Percentiles rank a stretch among this genome's conserved stretches.
Evolutionary conservation across 129 eudicot species (phyloP).

Genomic region (Flaveria sonorensis): DNA sequence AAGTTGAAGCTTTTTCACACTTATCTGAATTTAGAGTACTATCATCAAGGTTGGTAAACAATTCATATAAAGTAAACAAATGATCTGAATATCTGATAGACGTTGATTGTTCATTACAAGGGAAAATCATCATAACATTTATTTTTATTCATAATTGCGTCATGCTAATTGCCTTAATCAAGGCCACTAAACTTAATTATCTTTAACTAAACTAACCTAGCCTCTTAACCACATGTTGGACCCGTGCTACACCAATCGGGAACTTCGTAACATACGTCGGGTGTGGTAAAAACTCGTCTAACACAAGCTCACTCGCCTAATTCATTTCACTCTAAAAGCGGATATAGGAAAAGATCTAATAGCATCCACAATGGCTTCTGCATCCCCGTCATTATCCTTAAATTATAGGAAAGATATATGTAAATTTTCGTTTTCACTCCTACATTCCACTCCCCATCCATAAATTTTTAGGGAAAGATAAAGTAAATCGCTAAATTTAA

Average conservation of each 20-base stretch:
- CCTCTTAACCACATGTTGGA: constrained; percentile 2
- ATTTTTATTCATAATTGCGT: constrained; percentile 8
- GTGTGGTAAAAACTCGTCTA: neutral
- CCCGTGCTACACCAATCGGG: constrained; percentile 2
- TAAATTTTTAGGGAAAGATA: no score
- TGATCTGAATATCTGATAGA: constrained; percentile 23
- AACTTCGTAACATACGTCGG: no score
- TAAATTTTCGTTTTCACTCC: no score
- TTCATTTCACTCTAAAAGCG: neutral
- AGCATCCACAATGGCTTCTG: no score
- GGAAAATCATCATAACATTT: neutral
- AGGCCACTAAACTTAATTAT: constrained; percentile 19
- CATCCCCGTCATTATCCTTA: no score
- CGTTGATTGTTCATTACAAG: constrained; percentile 10
- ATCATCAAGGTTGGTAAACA: constrained; percentile 31
- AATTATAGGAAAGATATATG: no score
- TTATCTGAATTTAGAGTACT: neutral
- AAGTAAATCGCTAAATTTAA: no score
- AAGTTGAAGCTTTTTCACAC: no score
- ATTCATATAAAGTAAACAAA: constrained; percentile 23
- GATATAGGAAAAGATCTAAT: neutral
- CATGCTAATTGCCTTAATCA: constrained; percentile 33
- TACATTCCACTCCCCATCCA: no score
- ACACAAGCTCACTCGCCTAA: neutral
- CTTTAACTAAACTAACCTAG: constrained; percentile 19